A percentile compares a stretch with the other conserved stretches of the same genome.
phyloP scores from a whole-genome alignment of 768 basidiomycete genomes.

The Fomitopsis serialis region DNA sequence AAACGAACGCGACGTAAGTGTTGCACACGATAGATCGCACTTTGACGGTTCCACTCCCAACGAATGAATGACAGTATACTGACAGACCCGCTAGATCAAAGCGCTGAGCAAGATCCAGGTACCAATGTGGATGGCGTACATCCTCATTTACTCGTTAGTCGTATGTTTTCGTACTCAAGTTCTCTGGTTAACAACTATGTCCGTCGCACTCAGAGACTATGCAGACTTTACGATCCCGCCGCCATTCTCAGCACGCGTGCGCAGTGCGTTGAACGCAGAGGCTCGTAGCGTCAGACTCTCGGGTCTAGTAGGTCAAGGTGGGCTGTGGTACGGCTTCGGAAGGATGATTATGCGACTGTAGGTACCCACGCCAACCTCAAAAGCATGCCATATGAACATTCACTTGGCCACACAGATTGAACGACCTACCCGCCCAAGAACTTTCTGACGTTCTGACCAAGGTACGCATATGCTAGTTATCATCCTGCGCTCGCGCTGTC shows the following conservation, averaged over 20 bases:
- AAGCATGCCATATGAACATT: neutral
- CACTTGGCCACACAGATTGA: constrained; percentile 45
- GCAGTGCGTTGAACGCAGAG: constrained; percentile 86
- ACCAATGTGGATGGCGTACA: constrained; percentile 89
- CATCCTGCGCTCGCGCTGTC: neutral
- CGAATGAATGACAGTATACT: no score
- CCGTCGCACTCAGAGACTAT: constrained; percentile 57
- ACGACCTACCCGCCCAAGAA: constrained; percentile 67
- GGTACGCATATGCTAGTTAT: constrained; percentile 34
- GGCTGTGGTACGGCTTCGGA: constrained; percentile 91
- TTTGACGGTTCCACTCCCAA: neutral
- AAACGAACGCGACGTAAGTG: constrained; percentile 71
- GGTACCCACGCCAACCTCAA: constrained; percentile 16
- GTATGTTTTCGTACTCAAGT: no score
- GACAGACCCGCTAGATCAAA: no score
- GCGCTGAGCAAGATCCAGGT: constrained; percentile 72
- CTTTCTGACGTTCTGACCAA: constrained; percentile 68
- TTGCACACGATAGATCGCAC: neutral
- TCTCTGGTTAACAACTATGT: neutral
- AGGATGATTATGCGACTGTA: constrained; percentile 82
- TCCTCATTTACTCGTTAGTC: constrained; percentile 72
- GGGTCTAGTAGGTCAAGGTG: constrained; percentile 79
- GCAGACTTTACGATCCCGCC: constrained; percentile 83
- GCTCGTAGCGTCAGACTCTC: constrained; percentile 80
- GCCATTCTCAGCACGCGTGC: constrained; percentile 71